A percentile compares a stretch with the other conserved stretches of the same genome.
Evolutionary conservation across 352 stramenopile genomes (phyloP).

Genomic region (Globisporangium irregulare): DNA sequence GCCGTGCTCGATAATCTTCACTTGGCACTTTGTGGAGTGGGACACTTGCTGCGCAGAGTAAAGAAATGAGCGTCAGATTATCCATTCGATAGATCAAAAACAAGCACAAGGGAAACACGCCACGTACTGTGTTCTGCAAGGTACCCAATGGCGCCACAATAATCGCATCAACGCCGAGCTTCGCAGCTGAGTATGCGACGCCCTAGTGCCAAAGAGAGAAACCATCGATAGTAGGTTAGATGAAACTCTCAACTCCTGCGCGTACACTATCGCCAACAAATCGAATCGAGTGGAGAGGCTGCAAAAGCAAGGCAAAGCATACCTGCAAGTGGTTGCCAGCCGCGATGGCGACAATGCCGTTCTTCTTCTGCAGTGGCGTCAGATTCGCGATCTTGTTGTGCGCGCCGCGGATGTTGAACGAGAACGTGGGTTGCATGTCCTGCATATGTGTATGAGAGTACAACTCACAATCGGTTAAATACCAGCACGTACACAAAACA

Average conservation of each 20-base stretch:
- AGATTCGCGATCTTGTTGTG: conserved; percentile 99
- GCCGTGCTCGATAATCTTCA: conserved; percentile 94
- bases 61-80: conserved; percentile 19
- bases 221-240: background rate
- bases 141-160: conserved; percentile 97
- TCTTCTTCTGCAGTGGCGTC: conserved; percentile 63
- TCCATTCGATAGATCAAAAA: conserved; percentile 5
- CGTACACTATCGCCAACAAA: background rate
- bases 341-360: conserved; percentile 78
- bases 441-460: conserved; percentile 12
- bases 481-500: background rate
- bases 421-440: conserved; percentile 97
- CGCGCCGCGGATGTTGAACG: conserved; percentile 97
- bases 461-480: background rate
- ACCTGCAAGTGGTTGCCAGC: conserved; percentile 96
- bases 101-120: too few relatives aligned
- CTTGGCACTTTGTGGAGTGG: conserved; percentile 49
- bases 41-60: conserved; percentile 24
- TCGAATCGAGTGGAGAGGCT: background rate
- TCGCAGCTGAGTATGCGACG: conserved; percentile 92
- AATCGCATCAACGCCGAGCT: conserved; percentile 91
- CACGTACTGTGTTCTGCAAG: conserved; percentile 87
- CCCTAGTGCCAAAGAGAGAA: conserved; percentile 34
- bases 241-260: background rate
- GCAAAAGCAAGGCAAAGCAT: background rate